These are phyloP conservation scores for Yamadazyma sp. DNA, from an alignment of 805 yeast genomes.

Conservation along the genomic window DNA sequence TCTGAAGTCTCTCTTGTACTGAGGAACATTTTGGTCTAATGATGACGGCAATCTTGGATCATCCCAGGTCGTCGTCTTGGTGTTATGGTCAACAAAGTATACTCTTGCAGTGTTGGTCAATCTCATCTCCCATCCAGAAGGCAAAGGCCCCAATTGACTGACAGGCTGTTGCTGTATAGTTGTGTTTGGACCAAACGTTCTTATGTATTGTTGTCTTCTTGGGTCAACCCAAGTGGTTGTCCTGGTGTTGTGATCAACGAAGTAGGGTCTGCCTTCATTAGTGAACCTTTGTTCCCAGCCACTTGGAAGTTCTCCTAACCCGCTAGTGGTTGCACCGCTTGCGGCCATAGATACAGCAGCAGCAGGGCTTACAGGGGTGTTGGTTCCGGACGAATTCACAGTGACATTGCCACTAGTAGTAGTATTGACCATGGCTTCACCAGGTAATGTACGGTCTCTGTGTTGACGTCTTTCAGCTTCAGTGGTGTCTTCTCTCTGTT, in stretches of 20 bases:
- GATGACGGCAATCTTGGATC: slow-evolving; percentile 98
- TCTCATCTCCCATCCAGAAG: slow-evolving; percentile 99
- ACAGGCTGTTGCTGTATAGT: slow-evolving; percentile 98
- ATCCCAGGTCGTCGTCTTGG: slow-evolving; percentile 99
- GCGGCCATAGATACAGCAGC: slow-evolving; percentile 70
- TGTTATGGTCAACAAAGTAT: slow-evolving; percentile 97
- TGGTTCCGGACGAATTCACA: slow-evolving; percentile 43
- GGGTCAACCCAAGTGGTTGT: slow-evolving; percentile 99
- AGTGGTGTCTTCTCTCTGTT: slow-evolving; percentile 64
- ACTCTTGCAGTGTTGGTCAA: slow-evolving; percentile 98
- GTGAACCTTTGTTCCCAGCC: slow-evolving; percentile 99
- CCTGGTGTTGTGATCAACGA: slow-evolving; percentile 98
- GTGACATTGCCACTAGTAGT: slow-evolving; percentile 46
- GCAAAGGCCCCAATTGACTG: slow-evolving; percentile 95
- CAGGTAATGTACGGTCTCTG: slow-evolving; percentile 87
- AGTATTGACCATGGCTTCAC: slow-evolving; percentile 42
- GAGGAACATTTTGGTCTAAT: slow-evolving; percentile 97
- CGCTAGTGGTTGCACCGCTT: slow-evolving; percentile 88
- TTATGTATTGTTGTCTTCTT: slow-evolving; percentile 95
- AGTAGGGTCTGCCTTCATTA: slow-evolving; percentile 97
- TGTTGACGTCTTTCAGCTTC: slow-evolving; percentile 91
- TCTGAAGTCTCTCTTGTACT: slow-evolving; percentile 97
- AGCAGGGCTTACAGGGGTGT: slow-evolving; percentile 59
- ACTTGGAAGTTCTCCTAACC: slow-evolving; percentile 93
- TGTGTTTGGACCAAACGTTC: slow-evolving; percentile 87